Conservation (phyloP, 2,329 filamentous ascomycete genomes). For the Nothopassalora personata region DNA sequence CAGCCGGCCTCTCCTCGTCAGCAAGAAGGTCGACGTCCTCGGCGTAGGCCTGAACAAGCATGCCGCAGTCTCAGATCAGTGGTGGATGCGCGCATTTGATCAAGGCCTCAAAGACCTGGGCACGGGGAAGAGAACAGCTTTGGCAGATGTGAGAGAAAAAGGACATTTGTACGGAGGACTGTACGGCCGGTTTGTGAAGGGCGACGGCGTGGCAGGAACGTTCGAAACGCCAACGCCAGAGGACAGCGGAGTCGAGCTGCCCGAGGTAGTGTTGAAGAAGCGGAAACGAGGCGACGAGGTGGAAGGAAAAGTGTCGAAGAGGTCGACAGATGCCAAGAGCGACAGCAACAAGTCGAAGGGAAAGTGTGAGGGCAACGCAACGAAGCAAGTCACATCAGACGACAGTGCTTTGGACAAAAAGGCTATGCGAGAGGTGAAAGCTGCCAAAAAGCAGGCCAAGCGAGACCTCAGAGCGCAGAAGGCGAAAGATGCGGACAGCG, state of each 20-base stretch:
- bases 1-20: conserved; percentile 73
- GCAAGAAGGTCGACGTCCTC: conserved; percentile 72
- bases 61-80: conserved; percentile 66
- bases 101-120: conserved; percentile 75
- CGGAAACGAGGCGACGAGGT: conserved; percentile 9
- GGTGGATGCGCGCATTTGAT: conserved; percentile 96
- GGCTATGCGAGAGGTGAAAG: neutral
- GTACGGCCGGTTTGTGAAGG: conserved; percentile 79
- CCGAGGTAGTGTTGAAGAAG: conserved; percentile 10
- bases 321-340: conserved; percentile 3
- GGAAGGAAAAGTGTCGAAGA: neutral
- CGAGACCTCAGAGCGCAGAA: neutral
- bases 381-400: neutral
- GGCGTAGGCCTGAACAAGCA: conserved; percentile 75
- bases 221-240: conserved; percentile 33
- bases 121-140: conserved; percentile 54
- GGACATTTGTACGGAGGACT: conserved; percentile 52
- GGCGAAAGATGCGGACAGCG: neutral
- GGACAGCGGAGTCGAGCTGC: conserved; percentile 2
- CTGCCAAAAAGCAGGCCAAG: neutral
- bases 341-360: neutral
- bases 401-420: neutral
- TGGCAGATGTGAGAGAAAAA: conserved; percentile 44
- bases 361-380: neutral
- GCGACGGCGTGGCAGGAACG: conserved; percentile 71